phyloP scores from a whole-genome alignment of 306 rosid species.

The Lotus japonicus region DNA sequence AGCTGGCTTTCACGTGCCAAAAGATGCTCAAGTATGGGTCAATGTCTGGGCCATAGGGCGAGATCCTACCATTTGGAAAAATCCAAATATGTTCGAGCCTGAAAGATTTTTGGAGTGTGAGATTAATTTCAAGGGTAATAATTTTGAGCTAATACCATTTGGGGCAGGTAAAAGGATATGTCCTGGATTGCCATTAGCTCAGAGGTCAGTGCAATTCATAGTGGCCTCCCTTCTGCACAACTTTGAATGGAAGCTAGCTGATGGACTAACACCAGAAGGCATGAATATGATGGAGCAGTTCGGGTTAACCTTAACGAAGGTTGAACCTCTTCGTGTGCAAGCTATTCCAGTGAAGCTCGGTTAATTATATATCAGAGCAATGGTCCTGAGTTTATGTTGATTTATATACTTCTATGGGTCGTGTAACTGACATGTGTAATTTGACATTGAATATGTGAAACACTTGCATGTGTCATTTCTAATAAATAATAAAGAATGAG shows the following conservation, averaged over 20 bases:
- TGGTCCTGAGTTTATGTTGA: neutral
- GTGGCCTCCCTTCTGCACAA: slow-evolving; percentile 5
- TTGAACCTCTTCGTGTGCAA: neutral
- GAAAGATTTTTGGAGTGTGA: slow-evolving; percentile 19
- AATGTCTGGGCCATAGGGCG: slow-evolving; percentile 30
- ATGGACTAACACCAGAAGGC: neutral
- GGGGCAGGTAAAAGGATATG: slow-evolving; percentile 30
- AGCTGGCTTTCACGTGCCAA: neutral
- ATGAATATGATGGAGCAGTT: neutral
- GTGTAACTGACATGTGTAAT: no score
- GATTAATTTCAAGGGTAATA: slow-evolving; percentile 5
- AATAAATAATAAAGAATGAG: neutral
- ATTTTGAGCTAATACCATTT: slow-evolving; percentile 27
- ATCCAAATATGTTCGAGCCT: slow-evolving; percentile 17
- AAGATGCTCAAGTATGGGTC: slow-evolving; percentile 5
- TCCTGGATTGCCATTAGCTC: slow-evolving; percentile 24
- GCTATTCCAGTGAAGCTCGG: neutral
- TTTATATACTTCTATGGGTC: no score
- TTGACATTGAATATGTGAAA: no score
- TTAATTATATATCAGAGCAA: neutral
- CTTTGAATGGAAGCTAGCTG: slow-evolving; percentile 23
- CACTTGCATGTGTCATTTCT: neutral
- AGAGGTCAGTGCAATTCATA: neutral
- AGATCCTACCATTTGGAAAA: slow-evolving; percentile 14
- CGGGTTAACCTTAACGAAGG: neutral